Conservation (phyloP, 257 asterid species). For the Solanum sparsipilum region DNA sequence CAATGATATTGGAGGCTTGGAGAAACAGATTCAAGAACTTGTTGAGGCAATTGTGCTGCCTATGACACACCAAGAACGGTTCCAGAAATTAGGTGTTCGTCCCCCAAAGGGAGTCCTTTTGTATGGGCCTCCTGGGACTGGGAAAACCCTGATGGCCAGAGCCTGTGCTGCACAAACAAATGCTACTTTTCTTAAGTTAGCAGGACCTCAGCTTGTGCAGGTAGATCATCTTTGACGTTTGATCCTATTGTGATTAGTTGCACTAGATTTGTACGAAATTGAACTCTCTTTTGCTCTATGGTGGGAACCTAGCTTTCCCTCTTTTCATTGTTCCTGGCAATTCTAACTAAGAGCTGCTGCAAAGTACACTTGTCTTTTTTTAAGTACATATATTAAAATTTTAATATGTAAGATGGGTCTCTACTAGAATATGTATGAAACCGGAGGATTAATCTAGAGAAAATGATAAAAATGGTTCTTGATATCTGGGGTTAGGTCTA, state of each 20-base stretch:
- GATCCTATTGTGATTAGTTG: neutral
- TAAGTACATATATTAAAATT: neutral
- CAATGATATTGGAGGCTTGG: conserved; percentile 92
- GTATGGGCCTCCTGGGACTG: conserved; percentile 90
- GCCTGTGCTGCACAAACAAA: conserved; percentile 99
- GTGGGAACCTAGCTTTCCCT: neutral
- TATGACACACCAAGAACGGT: conserved; percentile 80
- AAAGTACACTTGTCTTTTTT: neutral
- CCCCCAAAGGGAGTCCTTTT: conserved; percentile 84
- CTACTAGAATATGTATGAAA: neutral
- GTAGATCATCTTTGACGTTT: conserved; percentile 14
- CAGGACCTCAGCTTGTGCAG: conserved; percentile 97
- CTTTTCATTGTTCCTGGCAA: neutral
- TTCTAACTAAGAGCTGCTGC: neutral
- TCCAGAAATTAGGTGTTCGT: conserved; percentile 73
- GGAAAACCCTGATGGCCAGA: conserved; percentile 86
- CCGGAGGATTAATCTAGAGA: neutral
- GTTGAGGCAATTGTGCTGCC: conserved; percentile 90
- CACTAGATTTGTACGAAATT: neutral
- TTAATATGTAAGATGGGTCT: neutral
- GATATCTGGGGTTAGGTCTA: neutral
- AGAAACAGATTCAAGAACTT: conserved; percentile 93
- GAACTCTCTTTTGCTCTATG: neutral
- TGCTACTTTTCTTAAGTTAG: conserved; percentile 87
- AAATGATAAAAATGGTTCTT: neutral